A percentile compares a stretch with the other conserved stretches of the same genome.
phyloP scores from a whole-genome alignment of 2,329 filamentous ascomycete genomes.

The Coniella lustricola region DNA sequence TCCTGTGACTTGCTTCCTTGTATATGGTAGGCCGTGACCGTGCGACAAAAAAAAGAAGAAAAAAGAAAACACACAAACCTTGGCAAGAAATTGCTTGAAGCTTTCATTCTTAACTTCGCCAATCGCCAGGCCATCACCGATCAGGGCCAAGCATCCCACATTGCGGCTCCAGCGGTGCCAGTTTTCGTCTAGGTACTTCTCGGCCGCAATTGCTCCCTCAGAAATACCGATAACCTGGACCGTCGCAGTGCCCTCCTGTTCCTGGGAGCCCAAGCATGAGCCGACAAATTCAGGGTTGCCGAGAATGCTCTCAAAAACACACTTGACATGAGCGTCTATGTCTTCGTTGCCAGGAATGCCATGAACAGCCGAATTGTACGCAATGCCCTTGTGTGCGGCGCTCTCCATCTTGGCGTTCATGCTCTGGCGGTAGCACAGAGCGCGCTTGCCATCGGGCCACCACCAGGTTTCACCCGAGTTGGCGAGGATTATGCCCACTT shows the following conservation, averaged over 20 bases:
- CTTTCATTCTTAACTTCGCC: conserved; percentile 34
- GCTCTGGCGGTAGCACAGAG: conserved; percentile 54
- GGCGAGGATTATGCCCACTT: conserved; percentile 59
- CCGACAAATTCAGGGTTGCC: conserved; percentile 32
- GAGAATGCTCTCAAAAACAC: conserved; percentile 60
- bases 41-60: not conserved
- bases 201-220: conserved; percentile 52
- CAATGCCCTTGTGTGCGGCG: conserved; percentile 50
- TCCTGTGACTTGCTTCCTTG: not conserved
- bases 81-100: conserved; percentile 43
- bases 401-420: conserved; percentile 53
- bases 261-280: not conserved
- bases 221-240: conserved; percentile 68
- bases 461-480: conserved; percentile 75
- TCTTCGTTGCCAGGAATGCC: conserved; percentile 52
- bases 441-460: conserved; percentile 56
- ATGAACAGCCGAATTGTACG: conserved; percentile 50
- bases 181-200: conserved; percentile 50
- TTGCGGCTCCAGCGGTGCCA: conserved; percentile 38
- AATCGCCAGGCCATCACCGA: conserved; percentile 39
- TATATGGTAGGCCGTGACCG: not conserved
- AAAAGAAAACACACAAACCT: conserved; percentile 32
- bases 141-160: conserved; percentile 41
- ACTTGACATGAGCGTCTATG: conserved; percentile 54
- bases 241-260: conserved; percentile 40